phyloP scores from a whole-genome alignment of 2,329 filamentous ascomycete species.

The Fusarium marasasianum region DNA sequence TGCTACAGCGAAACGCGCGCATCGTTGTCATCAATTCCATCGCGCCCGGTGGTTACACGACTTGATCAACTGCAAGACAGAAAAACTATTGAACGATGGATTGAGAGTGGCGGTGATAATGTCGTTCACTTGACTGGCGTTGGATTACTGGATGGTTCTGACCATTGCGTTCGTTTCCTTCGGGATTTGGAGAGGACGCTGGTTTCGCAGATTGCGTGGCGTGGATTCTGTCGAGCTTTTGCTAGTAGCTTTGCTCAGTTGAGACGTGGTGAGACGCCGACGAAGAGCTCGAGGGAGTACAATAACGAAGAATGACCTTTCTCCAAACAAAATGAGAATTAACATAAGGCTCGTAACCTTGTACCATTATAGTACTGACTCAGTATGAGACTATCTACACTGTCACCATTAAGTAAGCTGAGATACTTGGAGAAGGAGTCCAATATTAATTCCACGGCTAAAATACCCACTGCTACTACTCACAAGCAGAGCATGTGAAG shows the following conservation, averaged over 20 bases:
- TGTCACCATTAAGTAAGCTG: rapidly evolving
- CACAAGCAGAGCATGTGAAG: neutral
- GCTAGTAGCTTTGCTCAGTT: neutral
- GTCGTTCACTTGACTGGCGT: neutral
- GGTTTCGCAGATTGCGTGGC: neutral
- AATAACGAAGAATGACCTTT: neutral
- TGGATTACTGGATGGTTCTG: neutral
- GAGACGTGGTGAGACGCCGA: neutral
- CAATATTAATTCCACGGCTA: neutral
- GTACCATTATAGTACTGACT: rapidly evolving
- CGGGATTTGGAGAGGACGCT: neutral
- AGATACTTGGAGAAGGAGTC: rapidly evolving
- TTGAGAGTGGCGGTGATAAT: rapidly evolving
- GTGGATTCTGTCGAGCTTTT: neutral
- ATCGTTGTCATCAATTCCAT: rapidly evolving
- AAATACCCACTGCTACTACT: neutral
- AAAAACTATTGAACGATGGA: neutral
- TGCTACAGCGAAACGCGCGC: neutral
- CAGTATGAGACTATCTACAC: too few relatives aligned
- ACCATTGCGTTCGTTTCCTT: neutral
- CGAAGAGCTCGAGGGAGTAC: neutral
- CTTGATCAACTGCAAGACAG: neutral
- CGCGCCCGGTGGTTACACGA: rapidly evolving
- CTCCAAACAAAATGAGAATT: neutral
- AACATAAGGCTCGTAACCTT: neutral